Percentiles rank a stretch among this genome's conserved stretches.
These are phyloP conservation scores for Diplotaxis tenuifolia DNA, from an alignment of 345 rosid genomes.

Conservation along the genomic window DNA sequence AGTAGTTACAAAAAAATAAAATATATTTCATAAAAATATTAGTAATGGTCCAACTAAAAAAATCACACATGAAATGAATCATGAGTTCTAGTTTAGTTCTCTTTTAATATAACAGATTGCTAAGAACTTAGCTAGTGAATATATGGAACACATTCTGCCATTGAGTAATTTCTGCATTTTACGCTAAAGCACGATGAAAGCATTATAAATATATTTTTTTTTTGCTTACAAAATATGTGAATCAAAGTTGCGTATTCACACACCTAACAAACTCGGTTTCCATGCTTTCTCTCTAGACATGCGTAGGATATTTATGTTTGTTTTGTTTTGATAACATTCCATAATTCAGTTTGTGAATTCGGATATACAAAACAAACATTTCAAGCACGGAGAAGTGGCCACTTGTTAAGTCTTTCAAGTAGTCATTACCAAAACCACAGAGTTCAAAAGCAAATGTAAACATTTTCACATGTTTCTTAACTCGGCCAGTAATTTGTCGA, in stretches of 20 bases:
- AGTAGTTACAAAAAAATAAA: no score
- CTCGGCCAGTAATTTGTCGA: slow-evolving; percentile 49
- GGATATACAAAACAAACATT: background rate
- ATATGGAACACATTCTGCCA: background rate
- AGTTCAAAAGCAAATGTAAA: background rate
- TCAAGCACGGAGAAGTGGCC: background rate
- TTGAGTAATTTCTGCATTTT: background rate
- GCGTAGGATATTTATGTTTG: background rate
- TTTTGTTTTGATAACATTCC: background rate
- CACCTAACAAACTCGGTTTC: background rate
- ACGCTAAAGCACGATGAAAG: background rate
- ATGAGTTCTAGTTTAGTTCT: no score
- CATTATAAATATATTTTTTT: background rate
- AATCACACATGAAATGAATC: no score
- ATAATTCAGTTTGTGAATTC: no score
- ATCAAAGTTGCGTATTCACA: background rate
- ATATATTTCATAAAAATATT: no score
- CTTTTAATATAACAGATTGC: no score
- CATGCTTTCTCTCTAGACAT: background rate
- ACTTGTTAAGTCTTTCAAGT: background rate
- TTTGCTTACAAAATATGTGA: background rate
- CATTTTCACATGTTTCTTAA: slow-evolving; percentile 49
- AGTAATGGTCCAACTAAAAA: no score
- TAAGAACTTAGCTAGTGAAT: no score
- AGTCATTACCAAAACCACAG: background rate